phyloP scores from a whole-genome alignment of 257 asterid species.

The Primulina eburnea region DNA sequence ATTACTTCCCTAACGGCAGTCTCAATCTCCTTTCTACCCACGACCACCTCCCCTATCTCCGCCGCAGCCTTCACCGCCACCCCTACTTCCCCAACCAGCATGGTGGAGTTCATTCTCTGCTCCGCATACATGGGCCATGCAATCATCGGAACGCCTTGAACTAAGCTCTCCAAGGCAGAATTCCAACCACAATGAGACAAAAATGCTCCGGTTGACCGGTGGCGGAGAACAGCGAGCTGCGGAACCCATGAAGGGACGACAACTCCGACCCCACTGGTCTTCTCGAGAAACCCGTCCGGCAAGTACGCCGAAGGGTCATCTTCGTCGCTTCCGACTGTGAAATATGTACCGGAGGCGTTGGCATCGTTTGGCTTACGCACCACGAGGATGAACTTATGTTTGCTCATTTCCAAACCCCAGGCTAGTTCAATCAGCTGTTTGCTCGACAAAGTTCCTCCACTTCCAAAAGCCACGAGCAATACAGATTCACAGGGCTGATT shows the following conservation, averaged over 20 bases:
- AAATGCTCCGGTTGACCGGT: slow-evolving; percentile 36
- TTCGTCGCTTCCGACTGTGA: slow-evolving; percentile 21
- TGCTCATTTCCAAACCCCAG: slow-evolving; percentile 41
- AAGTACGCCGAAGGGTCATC: slow-evolving; percentile 26
- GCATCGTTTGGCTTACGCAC: slow-evolving; percentile 35
- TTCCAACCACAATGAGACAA: slow-evolving; percentile 57
- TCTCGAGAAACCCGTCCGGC: slow-evolving; percentile 33
- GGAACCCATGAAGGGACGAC: slow-evolving; percentile 45
- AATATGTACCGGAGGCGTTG: slow-evolving; percentile 26
- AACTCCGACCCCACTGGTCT: slow-evolving; percentile 27
- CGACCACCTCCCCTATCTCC: slow-evolving; percentile 10
- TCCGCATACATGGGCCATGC: slow-evolving; percentile 58
- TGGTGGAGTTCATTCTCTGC: slow-evolving; percentile 45
- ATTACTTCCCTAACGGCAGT: slow-evolving; percentile 37
- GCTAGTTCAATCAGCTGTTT: slow-evolving; percentile 43
- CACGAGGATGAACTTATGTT: slow-evolving; percentile 45
- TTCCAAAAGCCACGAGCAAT: slow-evolving; percentile 37
- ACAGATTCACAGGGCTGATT: slow-evolving; percentile 43
- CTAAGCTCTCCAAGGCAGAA: slow-evolving; percentile 41
- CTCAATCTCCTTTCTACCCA: slow-evolving; percentile 32
- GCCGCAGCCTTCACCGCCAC: slow-evolving; percentile 35
- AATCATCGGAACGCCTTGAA: slow-evolving; percentile 43
- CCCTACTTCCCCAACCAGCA: slow-evolving; percentile 37
- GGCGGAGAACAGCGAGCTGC: slow-evolving; percentile 36
- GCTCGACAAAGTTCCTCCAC: slow-evolving; percentile 43